These are phyloP conservation scores for Trametes polyzona DNA, from an alignment of 1,284 basidiomycete species.

Conservation along the genomic window DNA sequence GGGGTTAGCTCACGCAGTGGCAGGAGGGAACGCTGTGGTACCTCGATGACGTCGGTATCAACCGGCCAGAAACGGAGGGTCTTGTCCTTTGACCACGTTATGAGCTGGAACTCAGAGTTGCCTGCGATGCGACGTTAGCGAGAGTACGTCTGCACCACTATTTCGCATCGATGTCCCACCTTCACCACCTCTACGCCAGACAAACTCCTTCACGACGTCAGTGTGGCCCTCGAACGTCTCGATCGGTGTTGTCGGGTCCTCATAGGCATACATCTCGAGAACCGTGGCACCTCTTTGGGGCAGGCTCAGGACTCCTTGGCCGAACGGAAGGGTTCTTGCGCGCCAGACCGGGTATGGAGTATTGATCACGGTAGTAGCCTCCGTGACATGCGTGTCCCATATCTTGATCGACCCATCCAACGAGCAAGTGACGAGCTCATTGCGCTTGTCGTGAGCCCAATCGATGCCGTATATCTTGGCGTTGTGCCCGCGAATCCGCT, in stretches of 20 bases:
- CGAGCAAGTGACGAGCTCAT: slow-evolving; percentile 89
- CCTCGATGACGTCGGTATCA: slow-evolving; percentile 71
- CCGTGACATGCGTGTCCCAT: slow-evolving; percentile 58
- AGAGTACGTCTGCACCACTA: background rate
- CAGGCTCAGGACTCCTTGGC: slow-evolving; percentile 85
- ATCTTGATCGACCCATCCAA: slow-evolving; percentile 92
- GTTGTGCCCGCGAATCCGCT: slow-evolving; percentile 77
- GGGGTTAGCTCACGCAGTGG: background rate
- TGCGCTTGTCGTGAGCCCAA: slow-evolving; percentile 79
- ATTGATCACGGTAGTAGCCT: slow-evolving; percentile 62
- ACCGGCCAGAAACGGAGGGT: slow-evolving; percentile 94
- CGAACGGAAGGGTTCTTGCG: slow-evolving; percentile 92
- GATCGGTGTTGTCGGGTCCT: slow-evolving; percentile 56
- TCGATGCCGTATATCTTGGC: slow-evolving; percentile 96
- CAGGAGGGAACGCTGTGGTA: slow-evolving; percentile 25
- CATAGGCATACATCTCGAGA: slow-evolving; percentile 82
- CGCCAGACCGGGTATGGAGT: slow-evolving; percentile 94
- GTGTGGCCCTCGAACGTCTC: slow-evolving; percentile 87
- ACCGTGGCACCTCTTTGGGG: slow-evolving; percentile 89
- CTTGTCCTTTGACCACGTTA: slow-evolving; percentile 97
- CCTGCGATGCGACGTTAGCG: slow-evolving; percentile 38
- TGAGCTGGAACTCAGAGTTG: slow-evolving; percentile 84
- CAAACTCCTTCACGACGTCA: slow-evolving; percentile 97
- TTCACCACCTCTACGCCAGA: slow-evolving; percentile 80
- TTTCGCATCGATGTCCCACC: slow-evolving; percentile 38